Base-by-base conservation (phyloP, 352 stramenopile species). In the Phytophthora uliginosa region DNA sequence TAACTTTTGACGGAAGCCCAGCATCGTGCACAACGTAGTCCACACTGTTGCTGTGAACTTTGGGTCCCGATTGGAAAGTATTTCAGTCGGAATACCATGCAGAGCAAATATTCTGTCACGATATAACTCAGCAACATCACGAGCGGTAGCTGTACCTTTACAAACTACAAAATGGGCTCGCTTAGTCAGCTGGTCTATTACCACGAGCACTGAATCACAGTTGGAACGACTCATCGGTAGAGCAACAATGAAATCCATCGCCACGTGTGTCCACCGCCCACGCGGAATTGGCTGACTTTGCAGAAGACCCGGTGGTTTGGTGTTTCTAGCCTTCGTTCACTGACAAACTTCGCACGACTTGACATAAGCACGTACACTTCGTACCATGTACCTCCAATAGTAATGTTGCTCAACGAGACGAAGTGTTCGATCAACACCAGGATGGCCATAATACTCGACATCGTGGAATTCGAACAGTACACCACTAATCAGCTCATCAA, bases 191-290 rank as follows among this genome's bases (percentile, higher is more conserved):
- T 59, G 36, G n/a, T 72, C 34, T 17, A 66, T 36, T 3, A 72
- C 36, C 4, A 66, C 65, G 12, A 72, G 2, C 9, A 72, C 63
- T 5, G 57, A 54, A 20, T 63, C 65, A 5, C 38, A 38, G n/a
- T 58, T 38, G 1, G 13, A 31, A 13, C 17, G 34, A 9, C 34
- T 42, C 7, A 8, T 22, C 3, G 57, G 65, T 4, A 63, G 22
- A 13, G 33, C 17, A 26, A 69, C 56, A 18, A 71, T 62, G 40
- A 72, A 72, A 31, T 66, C 65, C 65, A 72, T 72, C 2, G 31
- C 38, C 4, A 66, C 31, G 10, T 62, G 55, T 9, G 12, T 51
- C 64, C 64, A 72, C 13, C 64, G 56, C 7, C 24, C 47, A 9
- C 15, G 8, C 45, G 64, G 56, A 31, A 66, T 72, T 13, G 55